Evolutionary conservation across 768 basidiomycete genomes (phyloP).

Genomic region (Collybia sordida): DNA sequence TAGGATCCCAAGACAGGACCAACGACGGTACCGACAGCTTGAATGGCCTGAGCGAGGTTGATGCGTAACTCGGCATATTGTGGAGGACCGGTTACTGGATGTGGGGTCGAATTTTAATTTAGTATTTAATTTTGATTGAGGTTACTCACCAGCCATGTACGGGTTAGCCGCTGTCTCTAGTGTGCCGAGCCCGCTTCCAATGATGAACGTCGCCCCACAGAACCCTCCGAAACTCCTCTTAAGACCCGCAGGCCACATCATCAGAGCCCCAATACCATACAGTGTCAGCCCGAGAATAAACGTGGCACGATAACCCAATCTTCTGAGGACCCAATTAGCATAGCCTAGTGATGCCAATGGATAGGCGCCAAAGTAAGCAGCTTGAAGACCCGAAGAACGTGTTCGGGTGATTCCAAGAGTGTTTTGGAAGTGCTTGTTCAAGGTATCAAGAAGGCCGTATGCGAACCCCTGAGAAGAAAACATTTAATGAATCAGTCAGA

Average conservation of each 20-base stretch:
- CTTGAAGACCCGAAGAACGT: conserved; percentile 32
- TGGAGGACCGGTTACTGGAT: conserved; percentile 31
- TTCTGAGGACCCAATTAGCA: conserved; percentile 31
- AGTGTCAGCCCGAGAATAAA: conserved; percentile 30
- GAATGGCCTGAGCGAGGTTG: conserved; percentile 32
- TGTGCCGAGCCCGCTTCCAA: conserved; percentile 31
- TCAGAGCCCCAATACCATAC: conserved; percentile 30
- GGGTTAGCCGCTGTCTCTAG: conserved; percentile 34
- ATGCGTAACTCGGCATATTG: conserved; percentile 31
- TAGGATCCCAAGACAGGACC: conserved; percentile 33
- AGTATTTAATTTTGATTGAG: no score
- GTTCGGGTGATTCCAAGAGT: conserved; percentile 31
- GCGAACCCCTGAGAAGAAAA: conserved; percentile 26
- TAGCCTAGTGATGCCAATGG: conserved; percentile 32
- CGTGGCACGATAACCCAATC: conserved; percentile 30
- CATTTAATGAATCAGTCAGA: background rate
- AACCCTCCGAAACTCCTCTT: conserved; percentile 33
- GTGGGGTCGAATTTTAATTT: no score
- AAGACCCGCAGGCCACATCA: conserved; percentile 35
- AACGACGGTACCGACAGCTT: conserved; percentile 31
- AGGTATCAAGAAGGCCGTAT: conserved; percentile 30
- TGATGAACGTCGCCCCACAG: conserved; percentile 34
- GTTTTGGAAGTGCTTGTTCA: conserved; percentile 34
- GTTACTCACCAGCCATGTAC: conserved; percentile 29
- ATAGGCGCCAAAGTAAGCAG: conserved; percentile 34